Evolutionary conservation across 208 protist species (phyloP), one percentile per base, ranked within the genome.

Genomic region (Cochliopodium minus): DNA sequence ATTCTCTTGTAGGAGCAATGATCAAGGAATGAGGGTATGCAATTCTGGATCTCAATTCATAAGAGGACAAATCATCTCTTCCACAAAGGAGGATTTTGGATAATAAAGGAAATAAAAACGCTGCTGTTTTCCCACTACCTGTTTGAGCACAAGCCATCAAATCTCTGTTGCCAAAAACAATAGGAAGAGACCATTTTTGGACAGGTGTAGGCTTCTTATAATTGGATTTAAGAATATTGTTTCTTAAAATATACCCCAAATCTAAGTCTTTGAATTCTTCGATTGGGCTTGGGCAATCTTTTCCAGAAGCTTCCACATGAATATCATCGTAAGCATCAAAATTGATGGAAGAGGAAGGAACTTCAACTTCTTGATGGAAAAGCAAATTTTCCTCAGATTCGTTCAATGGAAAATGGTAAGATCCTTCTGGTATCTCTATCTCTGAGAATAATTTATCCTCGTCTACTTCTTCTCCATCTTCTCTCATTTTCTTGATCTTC

Each of bases 41-140:
- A 57, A 81, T 78, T 42, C 51, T n/a, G n/a, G n/a, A n/a, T 4
- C 46, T n/a, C n/a, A n/a, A n/a, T n/a, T n/a, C 39, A n/a, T 11
- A 54, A 47, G 33, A 50, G 47, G n/a, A n/a, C n/a, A n/a, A n/a
- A n/a, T 68, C 34, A 22, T 30, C 39, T 1, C 15, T 42, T 30
- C 70, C 62, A 5, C 67, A 50, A 51, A 88, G 57, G 6, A 88
- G 68, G 0, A 97, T 72, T 15, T 49, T 36, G 25, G 35, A 62
- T 34, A 97, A 86, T 61, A 92, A 83, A 26, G 94, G 94, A 4
- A 97, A 72, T 2, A 98, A 72, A 64, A 97, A 98, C 20, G 90
- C 89, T 10, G 86, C 91, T 5, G 94, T 98, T 73, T 98, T 98
- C 59, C 93, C 93, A 10, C 88, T 96, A 49, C 90, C 93, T 10